Evolutionary conservation across 2,329 filamentous ascomycete species (phyloP).

Genomic region (Botrytis paeoniae): DNA sequence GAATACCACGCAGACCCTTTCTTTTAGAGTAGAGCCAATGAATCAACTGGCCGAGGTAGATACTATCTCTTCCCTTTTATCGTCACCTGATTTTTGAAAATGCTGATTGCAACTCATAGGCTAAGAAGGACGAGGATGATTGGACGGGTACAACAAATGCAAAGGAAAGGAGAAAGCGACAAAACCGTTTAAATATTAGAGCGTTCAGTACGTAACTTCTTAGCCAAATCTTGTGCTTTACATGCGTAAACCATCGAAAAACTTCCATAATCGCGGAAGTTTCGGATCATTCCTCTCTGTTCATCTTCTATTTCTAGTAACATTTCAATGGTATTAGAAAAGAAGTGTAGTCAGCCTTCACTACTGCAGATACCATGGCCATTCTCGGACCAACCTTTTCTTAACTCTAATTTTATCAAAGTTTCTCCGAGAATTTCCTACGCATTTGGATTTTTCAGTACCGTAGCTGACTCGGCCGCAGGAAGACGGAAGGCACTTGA

Average conservation of each 20-base stretch:
- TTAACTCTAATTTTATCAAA: background rate
- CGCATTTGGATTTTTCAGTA: background rate
- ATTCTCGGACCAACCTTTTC: background rate
- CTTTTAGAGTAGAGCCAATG: background rate
- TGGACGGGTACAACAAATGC: background rate
- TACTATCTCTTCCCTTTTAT: background rate
- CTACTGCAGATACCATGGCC: background rate
- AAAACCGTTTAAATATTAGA: background rate
- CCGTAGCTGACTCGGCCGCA: background rate
- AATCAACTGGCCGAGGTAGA: background rate
- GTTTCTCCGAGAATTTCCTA: background rate
- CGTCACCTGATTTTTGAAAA: background rate
- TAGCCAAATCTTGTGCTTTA: background rate
- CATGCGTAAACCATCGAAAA: background rate
- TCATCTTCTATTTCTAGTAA: background rate
- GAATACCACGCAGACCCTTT: background rate
- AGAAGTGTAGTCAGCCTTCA: background rate
- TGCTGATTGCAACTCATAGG: background rate
- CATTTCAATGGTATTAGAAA: background rate
- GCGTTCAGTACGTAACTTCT: background rate
- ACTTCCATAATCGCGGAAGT: background rate
- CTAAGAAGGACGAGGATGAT: background rate
- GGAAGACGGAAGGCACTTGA: background rate
- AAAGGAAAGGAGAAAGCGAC: background rate
- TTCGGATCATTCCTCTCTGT: background rate